These are phyloP conservation scores for Arxiozyma telluris DNA, from an alignment of 1,139 yeast genomes.

Conservation along the genomic window DNA sequence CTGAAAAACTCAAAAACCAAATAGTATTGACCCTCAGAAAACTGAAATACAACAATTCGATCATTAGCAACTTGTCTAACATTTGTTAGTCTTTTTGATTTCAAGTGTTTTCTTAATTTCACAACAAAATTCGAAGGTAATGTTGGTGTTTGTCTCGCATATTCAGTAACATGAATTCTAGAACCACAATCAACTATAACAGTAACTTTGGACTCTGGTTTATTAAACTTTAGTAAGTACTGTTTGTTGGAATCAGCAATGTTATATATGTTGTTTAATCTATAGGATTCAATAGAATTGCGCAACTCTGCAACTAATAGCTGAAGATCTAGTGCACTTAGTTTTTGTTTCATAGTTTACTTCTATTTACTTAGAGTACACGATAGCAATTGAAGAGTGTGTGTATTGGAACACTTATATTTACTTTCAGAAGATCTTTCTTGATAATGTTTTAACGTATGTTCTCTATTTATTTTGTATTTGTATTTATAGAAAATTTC, in stretches of 20 bases:
- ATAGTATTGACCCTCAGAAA: slow-evolving; percentile 71
- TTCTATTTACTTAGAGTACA: background rate
- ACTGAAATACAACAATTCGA: slow-evolving; percentile 69
- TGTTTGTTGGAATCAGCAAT: slow-evolving; percentile 64
- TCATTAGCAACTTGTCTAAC: slow-evolving; percentile 70
- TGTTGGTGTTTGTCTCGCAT: slow-evolving; percentile 69
- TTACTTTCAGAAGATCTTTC: background rate
- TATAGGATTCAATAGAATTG: slow-evolving; percentile 45
- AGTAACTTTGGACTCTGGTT: slow-evolving; percentile 72
- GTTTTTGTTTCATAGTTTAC: slow-evolving; percentile 55
- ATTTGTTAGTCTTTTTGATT: slow-evolving; percentile 65
- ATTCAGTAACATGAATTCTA: slow-evolving; percentile 69
- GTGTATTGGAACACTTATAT: background rate
- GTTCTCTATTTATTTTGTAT: too few species aligned
- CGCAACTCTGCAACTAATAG: slow-evolving; percentile 61
- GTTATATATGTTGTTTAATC: slow-evolving; percentile 82
- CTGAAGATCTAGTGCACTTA: slow-evolving; percentile 74
- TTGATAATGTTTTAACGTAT: background rate
- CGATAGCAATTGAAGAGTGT: background rate
- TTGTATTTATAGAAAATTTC: too few species aligned
- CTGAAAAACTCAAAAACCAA: slow-evolving; percentile 86
- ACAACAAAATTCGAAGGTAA: slow-evolving; percentile 80
- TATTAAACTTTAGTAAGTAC: slow-evolving; percentile 68
- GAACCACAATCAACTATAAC: slow-evolving; percentile 82
- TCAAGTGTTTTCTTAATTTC: slow-evolving; percentile 78